Conservation (phyloP, 1,284 basidiomycete species). For the Caloboletus inedulis region DNA sequence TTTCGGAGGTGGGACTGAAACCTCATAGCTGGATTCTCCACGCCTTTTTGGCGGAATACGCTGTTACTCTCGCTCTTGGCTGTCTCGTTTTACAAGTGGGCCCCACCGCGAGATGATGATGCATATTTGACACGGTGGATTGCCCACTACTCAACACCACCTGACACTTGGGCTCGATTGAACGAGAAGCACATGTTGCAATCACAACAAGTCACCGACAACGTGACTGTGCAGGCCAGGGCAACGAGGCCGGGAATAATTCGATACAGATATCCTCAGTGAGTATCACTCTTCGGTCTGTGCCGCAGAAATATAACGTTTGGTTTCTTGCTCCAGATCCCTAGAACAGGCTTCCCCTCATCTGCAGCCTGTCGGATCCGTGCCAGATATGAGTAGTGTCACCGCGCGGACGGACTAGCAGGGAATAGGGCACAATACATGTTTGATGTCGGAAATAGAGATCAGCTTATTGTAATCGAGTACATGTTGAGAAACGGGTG, state of each 20-base stretch:
- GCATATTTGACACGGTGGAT: slow-evolving; percentile 64
- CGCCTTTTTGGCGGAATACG: slow-evolving; percentile 61
- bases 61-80: slow-evolving; percentile 45
- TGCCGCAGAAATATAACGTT: neutral
- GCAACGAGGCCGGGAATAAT: slow-evolving; percentile 54
- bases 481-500: neutral
- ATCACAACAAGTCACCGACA: slow-evolving; percentile 44
- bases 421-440: neutral
- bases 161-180: slow-evolving; percentile 48
- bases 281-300: slow-evolving; percentile 32
- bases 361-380: slow-evolving; percentile 28
- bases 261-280: slow-evolving; percentile 69
- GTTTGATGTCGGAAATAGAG: slow-evolving; percentile 3
- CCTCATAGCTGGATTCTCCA: slow-evolving; percentile 47
- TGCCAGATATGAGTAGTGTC: slow-evolving; percentile 21
- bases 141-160: slow-evolving; percentile 47
- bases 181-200: slow-evolving; percentile 56
- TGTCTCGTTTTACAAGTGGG: slow-evolving; percentile 61
- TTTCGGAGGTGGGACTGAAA: slow-evolving; percentile 11
- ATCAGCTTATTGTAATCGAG: neutral
- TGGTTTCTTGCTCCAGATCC: slow-evolving; percentile 16
- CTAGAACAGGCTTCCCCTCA: slow-evolving; percentile 34
- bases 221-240: slow-evolving; percentile 43
- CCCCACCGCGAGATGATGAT: slow-evolving; percentile 56
- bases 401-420: slow-evolving; percentile 20